Evolutionary conservation across 495 filamentous ascomycete species (phyloP).

Genomic region (Cercophora newfieldiana): DNA sequence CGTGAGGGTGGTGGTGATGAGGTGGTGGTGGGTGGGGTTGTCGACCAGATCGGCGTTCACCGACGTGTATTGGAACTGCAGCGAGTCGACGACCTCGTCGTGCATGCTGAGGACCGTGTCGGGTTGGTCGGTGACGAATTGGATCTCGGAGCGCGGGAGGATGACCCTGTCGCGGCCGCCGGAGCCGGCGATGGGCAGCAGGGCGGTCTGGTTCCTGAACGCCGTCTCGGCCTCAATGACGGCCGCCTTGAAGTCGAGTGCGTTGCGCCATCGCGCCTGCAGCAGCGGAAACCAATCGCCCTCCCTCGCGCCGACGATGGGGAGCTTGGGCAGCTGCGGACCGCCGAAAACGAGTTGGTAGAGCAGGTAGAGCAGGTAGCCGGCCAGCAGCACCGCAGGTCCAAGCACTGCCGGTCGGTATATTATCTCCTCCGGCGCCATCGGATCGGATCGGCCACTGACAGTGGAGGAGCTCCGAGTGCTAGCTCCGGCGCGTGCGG

Average conservation of each 20-base stretch:
- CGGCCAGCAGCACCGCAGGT: slow-evolving; percentile 26
- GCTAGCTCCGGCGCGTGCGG: no score
- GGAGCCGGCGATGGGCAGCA: slow-evolving; percentile 30
- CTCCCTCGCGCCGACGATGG: slow-evolving; percentile 33
- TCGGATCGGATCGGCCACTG: background rate
- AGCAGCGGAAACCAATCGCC: slow-evolving; percentile 41
- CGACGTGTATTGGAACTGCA: slow-evolving; percentile 42
- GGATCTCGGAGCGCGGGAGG: slow-evolving; percentile 40
- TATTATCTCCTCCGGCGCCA: slow-evolving; percentile 18
- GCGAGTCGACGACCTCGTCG: slow-evolving; percentile 30
- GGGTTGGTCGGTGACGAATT: slow-evolving; percentile 50
- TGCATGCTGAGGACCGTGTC: slow-evolving; percentile 39
- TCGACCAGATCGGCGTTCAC: slow-evolving; percentile 35
- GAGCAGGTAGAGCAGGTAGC: slow-evolving; percentile 30
- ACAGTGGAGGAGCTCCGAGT: background rate
- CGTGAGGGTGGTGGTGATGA: slow-evolving; percentile 42
- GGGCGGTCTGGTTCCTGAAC: slow-evolving; percentile 28
- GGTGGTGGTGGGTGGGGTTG: slow-evolving; percentile 35
- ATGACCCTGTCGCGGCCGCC: slow-evolving; percentile 32
- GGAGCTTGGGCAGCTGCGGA: slow-evolving; percentile 31
- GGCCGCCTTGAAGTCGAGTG: slow-evolving; percentile 34
- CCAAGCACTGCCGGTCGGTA: slow-evolving; percentile 30
- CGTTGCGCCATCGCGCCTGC: slow-evolving; percentile 38
- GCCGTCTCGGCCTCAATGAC: slow-evolving; percentile 27
- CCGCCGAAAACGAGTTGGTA: slow-evolving; percentile 31